Evolutionary conservation across 805 yeast species (phyloP), one percentile per base, ranked within the genome.

Genomic region (Metschnikowia corniflorae): DNA sequence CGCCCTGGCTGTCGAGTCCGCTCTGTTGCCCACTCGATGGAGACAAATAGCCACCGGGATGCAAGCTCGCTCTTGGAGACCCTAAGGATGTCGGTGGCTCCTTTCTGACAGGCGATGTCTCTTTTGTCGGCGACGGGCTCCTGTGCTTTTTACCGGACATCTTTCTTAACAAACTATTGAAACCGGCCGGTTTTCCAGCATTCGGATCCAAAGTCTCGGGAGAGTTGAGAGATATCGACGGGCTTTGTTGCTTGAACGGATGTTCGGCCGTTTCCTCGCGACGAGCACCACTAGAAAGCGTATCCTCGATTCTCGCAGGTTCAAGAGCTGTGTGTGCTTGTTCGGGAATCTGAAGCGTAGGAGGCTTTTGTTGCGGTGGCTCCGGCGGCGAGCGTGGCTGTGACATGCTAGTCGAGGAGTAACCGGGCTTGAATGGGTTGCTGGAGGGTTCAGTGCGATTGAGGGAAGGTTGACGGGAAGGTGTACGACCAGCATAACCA

Each of bases 321-420:
- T 46, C 42, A 16, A 44, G 28, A 1, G 64, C 46, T 6, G 70
- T 63, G 44, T 67, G 70, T 0, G 71, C 71, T 43, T 61, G 70
- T 38, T 61, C 65, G 3, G 71, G 71, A 28, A 56, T 54, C 6
- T 34, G 31, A 9, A 42, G 29, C 16, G 31, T 26, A 3, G 42
- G 46, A 7, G 31, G 26, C 10, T 28, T 32, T 25, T 32, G 41
- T 20, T 37, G 37, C 4, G 37, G 41, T 9, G 41, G 41, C 15
- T 29, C 33, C 7, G 41, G 41, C 7, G 41, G 41, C 8, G 41
- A 37, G 8, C 41, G 36, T 16, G 37, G 31, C 3, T 37, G 30
- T 9, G 34, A 16, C 26, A 23, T 20, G 18, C 21, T 25, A 5
- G 34, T 3, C 6, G 30, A n/a, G 8, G 34, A 8, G 23, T 9